Conservation (phyloP, 2,329 filamentous ascomycete genomes). For the Ciborinia camelliae region DNA sequence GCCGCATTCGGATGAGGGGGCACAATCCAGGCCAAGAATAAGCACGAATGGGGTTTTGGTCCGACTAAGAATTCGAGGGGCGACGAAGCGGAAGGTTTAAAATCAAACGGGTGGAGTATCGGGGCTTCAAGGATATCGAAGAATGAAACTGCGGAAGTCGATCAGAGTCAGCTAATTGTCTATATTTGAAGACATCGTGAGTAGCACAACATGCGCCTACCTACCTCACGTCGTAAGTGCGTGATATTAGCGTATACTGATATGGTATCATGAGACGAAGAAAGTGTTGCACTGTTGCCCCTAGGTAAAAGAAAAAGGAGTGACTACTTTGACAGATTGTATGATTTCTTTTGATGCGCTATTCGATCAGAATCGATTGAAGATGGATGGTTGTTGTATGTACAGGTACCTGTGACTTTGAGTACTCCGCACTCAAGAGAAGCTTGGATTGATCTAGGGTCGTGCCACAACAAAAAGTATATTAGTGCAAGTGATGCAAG, state of each 20-base stretch:
- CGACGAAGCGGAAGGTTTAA: conserved; percentile 6
- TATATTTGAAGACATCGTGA: conserved; percentile 20
- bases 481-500: conserved; percentile 9
- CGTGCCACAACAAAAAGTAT: conserved; percentile 5
- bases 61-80: neutral
- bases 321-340: neutral
- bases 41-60: conserved; percentile 5
- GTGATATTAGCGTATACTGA: neutral
- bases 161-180: conserved; percentile 30
- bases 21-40: neutral
- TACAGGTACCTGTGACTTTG: neutral
- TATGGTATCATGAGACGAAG: neutral
- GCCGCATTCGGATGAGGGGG: conserved; percentile 13
- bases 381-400: conserved; percentile 2
- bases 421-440: conserved; percentile 9
- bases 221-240: conserved; percentile 18
- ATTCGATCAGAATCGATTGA: neutral
- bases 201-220: conserved; percentile 16
- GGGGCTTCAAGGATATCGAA: conserved; percentile 6
- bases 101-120: conserved; percentile 17
- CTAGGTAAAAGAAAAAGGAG: neutral
- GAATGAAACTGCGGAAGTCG: conserved; percentile 29
- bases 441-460: conserved; percentile 12
- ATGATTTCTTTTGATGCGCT: neutral
- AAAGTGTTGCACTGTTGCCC: neutral